Evolutionary conservation across 257 asterid species (phyloP), one percentile per base, ranked within the genome.

Genomic region (Penstemon davidsonii): DNA sequence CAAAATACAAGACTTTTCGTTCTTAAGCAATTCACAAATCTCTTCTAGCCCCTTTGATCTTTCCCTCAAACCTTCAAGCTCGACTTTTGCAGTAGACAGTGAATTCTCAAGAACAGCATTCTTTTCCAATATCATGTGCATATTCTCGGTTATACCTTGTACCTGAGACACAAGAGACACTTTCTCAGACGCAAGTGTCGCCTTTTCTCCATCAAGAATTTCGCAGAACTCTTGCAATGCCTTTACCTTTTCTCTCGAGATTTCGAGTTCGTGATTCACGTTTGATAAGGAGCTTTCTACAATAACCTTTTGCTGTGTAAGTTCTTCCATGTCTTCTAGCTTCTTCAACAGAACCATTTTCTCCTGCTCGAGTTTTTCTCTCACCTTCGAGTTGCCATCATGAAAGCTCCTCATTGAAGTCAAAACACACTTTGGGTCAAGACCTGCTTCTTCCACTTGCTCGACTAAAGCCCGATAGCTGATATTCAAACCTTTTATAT

Each of bases 31-130:
- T 64, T 72, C 84, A 33, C 99, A 87, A 53, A 94, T 86, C 65
- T 82, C 95, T 76, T 84, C 91, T 44, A 94, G 75, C 55, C 95
- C 96, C 79, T 83, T 88, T 7, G 99, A 91, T 69, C 86, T 91
- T 78, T 91, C 96, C 79, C 92, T 87, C 88, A 94, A 71, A 61
- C 95, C 96, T 81, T 88, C 91, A 15, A 94, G 93, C 75, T 94
- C 99, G 44, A 83, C 70, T 74, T 85, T 87, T 41, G 95, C 89
- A 12, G 75, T 79, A 41, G 81, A 84, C 41, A 94, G 84, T 2
- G 99, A 85, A 69, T 79, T 80, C 80, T 91, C 97, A 50, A 88
- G 82, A 80, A 84, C 85, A n/a, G 85, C 96, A 70, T 88, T 94
- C 70, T 82, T 88, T 60, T 83, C 95, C 75, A 91, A 74, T 56